Evolutionary conservation across 768 basidiomycete genomes (phyloP).

Genomic region (Trametes cingulata): DNA sequence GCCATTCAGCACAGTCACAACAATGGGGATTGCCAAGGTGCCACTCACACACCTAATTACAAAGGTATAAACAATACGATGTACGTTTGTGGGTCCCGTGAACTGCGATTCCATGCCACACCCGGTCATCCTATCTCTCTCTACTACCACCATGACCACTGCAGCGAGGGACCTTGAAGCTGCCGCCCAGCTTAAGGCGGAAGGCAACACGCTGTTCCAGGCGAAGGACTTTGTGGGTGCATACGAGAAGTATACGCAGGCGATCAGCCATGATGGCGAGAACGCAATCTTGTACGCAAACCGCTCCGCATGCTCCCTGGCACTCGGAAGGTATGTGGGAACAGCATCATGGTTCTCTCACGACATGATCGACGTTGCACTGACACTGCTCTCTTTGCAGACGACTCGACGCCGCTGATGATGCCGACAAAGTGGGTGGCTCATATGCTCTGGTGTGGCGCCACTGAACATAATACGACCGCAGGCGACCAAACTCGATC

Average conservation of each 20-base stretch:
- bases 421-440: slow-evolving; percentile 17
- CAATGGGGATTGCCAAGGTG: no score
- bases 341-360: background rate
- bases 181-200: slow-evolving; percentile 34
- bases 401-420: slow-evolving; percentile 13
- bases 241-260: slow-evolving; percentile 42
- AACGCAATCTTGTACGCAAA: slow-evolving; percentile 47
- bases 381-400: background rate
- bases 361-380: background rate
- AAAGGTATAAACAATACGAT: no score
- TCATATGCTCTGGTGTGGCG: background rate
- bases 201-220: slow-evolving; percentile 42
- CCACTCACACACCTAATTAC: no score
- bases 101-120: no score
- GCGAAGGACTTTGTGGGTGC: slow-evolving; percentile 38
- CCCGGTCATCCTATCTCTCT: no score
- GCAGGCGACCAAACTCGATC: slow-evolving; percentile 26
- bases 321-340: slow-evolving; percentile 33
- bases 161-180: background rate
- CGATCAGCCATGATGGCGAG: slow-evolving; percentile 39
- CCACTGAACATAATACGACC: background rate
- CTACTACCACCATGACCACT: background rate
- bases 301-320: slow-evolving; percentile 42
- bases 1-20: no score
- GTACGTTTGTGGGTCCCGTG: no score